Percentiles rank a stretch among this genome's conserved stretches.
phyloP scores from a whole-genome alignment of 768 basidiomycete species.

The Boletus tomentosulus region DNA sequence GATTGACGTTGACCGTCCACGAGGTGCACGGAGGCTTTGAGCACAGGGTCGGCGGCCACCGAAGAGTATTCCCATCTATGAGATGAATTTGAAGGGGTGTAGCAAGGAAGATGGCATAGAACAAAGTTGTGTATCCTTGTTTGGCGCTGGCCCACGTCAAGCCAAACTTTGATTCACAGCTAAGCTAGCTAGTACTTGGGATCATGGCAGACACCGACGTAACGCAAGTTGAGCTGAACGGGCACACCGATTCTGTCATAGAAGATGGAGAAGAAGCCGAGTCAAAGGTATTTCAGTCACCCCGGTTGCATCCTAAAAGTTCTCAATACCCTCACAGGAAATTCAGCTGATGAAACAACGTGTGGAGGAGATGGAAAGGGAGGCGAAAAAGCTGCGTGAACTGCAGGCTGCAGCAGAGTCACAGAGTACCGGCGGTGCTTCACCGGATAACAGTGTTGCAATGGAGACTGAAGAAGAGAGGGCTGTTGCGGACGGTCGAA shows the following conservation, averaged over 20 bases:
- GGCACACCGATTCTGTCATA: slow-evolving; percentile 27
- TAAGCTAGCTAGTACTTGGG: slow-evolving; percentile 2
- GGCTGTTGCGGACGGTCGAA: slow-evolving; percentile 74
- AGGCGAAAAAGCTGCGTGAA: slow-evolving; percentile 83
- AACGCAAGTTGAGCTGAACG: slow-evolving; percentile 38
- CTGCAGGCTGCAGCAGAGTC: slow-evolving; percentile 76
- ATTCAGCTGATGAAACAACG: slow-evolving; percentile 87
- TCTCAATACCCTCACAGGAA: slow-evolving; percentile 49
- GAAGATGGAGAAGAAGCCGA: slow-evolving; percentile 65
- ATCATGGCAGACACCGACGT: slow-evolving; percentile 52
- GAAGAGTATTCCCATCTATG: not conserved
- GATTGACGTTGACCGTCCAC: slow-evolving; percentile 20
- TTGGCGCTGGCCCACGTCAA: slow-evolving; percentile 11
- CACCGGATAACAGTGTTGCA: slow-evolving; percentile 43
- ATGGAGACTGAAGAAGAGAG: slow-evolving; percentile 87
- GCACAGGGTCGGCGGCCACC: slow-evolving; percentile 1
- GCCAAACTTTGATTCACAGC: slow-evolving; percentile 23
- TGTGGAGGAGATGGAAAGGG: slow-evolving; percentile 90
- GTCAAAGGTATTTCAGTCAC: slow-evolving; percentile 43
- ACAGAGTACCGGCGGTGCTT: slow-evolving; percentile 44
- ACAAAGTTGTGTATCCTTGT: slow-evolving; percentile 24
- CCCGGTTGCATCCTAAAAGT: slow-evolving; percentile 6
- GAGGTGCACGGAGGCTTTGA: slow-evolving; percentile 20
- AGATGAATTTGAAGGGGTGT: no score
- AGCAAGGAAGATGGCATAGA: not conserved